Conservation (phyloP, 192 early-diverging fungal genomes). For the Haplosporangium gracile region DNA sequence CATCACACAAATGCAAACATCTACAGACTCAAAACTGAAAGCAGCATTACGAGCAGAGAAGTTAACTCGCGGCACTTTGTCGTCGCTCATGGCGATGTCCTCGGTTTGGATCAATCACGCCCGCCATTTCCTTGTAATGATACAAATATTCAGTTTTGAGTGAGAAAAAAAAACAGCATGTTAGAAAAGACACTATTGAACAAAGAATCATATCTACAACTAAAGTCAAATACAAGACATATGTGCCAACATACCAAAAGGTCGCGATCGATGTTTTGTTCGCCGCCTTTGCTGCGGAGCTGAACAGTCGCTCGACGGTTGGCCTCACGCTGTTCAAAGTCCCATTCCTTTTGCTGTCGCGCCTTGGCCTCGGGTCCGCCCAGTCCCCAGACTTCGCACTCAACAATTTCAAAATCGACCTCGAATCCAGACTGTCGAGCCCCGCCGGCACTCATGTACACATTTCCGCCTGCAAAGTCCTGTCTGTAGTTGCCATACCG, state of each 20-base stretch:
- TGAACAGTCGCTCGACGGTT: conserved; percentile 58
- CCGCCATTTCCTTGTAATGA: conserved; percentile 4
- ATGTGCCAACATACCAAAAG: conserved; percentile 25
- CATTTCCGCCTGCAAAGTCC: conserved; percentile 51
- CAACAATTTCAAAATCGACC: conserved; percentile 58
- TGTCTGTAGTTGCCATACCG: conserved; percentile 59
- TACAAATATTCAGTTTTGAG: background rate
- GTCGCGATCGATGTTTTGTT: conserved; percentile 60
- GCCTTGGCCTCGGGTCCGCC: conserved; percentile 59
- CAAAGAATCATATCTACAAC: background rate
- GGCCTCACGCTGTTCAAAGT: conserved; percentile 65
- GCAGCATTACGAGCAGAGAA: too few relatives aligned
- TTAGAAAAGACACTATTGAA: background rate
- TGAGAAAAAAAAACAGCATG: background rate
- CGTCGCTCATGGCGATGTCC: conserved; percentile 5
- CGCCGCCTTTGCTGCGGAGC: conserved; percentile 49
- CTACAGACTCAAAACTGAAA: too few relatives aligned
- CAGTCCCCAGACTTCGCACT: conserved; percentile 67
- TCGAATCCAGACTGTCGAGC: conserved; percentile 41
- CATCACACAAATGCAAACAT: background rate
- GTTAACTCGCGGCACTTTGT: background rate
- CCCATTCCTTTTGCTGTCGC: conserved; percentile 61
- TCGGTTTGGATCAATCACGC: background rate
- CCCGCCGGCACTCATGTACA: conserved; percentile 32
- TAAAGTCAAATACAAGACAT: background rate